Evolutionary conservation across 2,329 filamentous ascomycete genomes (phyloP), one percentile per base, ranked within the genome.

Genomic region (Colletotrichum aenigma): DNA sequence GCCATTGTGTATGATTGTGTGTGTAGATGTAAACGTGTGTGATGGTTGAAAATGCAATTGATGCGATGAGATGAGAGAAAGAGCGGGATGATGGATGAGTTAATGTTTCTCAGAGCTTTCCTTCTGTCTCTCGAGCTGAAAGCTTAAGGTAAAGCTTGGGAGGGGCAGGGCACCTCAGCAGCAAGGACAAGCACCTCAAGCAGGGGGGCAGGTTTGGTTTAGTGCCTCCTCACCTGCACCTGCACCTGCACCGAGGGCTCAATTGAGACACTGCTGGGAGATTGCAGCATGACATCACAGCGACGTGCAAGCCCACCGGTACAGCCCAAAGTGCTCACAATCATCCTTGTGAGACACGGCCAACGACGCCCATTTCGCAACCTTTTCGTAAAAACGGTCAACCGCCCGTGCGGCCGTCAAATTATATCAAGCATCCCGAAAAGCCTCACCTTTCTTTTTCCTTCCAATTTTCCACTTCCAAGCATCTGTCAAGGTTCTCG

Each of bases 1-100:
- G 85, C 80, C 85, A 87, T 86, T 70, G 28, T 78, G 38, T 34
- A 6, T 18, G 16, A 18, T 48, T 13, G 56, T n/a, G 28, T 21
- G 30, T 28, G 26, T 36, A 13, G 32, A 3, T 52, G 66, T 67
- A 58, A 38, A n/a, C 71, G 75, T 58, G 36, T 13, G 32, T 9
- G 15, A 26, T 26, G n/a, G 38, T 48, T 28, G 62, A 21, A 60
- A 13, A 32, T 36, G 34, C 48, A 43, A 36, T 38, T 30, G 61
- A 30, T 56, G 13, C 15, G 32, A 7, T 67, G 62, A 43, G 43
- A 66, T 52, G 43, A 71, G 34, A 34, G 26, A 15, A 32, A 32
- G 12, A 13, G 58, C 26, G 58, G 28, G 58, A 61, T 30, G 64
- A 36, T 38, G 68, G 61, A 60, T 28, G 38, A 34, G 64, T 60